Conservation (phyloP, 768 basidiomycete species). For the Leccinum uliginosum region DNA sequence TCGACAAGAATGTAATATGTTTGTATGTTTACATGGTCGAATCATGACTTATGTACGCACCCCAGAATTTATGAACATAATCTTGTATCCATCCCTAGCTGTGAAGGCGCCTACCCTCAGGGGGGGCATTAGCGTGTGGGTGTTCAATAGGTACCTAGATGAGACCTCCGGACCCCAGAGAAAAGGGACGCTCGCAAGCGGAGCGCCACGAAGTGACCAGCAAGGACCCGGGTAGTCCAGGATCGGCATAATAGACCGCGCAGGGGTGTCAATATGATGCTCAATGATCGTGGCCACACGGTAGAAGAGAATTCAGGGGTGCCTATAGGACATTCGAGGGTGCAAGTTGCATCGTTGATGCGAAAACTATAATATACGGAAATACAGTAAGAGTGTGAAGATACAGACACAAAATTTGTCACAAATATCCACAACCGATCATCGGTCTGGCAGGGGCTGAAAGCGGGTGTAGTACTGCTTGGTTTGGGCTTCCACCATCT, state of each 20-base stretch:
- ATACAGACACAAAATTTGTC: neutral
- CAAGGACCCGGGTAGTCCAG: neutral
- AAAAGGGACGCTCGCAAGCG: neutral
- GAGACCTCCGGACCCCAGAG: neutral
- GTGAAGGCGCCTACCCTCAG: neutral
- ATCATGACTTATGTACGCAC: conserved; percentile 3
- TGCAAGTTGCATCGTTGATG: neutral
- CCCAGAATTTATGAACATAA: neutral
- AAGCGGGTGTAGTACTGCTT: conserved; percentile 86
- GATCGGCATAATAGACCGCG: neutral
- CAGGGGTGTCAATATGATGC: neutral
- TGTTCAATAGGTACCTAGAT: neutral
- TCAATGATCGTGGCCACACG: neutral
- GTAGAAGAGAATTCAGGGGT: neutral
- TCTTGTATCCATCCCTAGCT: neutral
- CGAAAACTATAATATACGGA: conserved; percentile 2
- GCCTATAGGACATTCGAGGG: neutral
- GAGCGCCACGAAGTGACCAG: neutral
- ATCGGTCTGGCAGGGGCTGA: conserved; percentile 48
- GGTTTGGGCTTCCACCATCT: conserved; percentile 80
- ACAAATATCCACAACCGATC: neutral
- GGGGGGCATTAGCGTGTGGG: neutral
- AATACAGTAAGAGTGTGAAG: conserved; percentile 3
- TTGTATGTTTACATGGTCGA: neutral
- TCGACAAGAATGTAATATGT: conserved; percentile 11